Conservation (phyloP, 352 stramenopile species). For the Globisporangium echinulatum region DNA sequence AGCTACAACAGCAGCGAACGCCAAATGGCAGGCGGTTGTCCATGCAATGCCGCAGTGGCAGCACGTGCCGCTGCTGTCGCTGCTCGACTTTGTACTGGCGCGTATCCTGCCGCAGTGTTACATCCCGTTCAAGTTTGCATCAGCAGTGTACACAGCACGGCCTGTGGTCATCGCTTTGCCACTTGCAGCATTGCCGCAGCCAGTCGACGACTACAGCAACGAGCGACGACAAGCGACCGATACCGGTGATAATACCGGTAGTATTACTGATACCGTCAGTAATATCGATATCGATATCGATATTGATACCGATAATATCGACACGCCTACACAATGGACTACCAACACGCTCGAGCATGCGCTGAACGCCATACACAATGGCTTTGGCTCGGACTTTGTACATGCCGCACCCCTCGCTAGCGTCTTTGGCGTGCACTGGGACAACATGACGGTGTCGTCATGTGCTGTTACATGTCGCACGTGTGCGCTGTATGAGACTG, state of each 20-base stretch:
- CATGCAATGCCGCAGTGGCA: conserved; percentile 39
- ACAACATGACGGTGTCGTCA: conserved; percentile 37
- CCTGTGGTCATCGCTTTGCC: conserved; percentile 34
- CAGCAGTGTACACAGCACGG: conserved; percentile 43
- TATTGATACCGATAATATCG: no score
- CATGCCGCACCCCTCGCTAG: conserved; percentile 25
- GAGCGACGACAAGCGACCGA: neutral
- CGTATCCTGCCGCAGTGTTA: conserved; percentile 49
- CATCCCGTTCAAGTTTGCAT: conserved; percentile 54
- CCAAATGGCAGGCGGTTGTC: conserved; percentile 27
- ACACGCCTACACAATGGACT: no score
- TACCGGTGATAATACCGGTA: neutral
- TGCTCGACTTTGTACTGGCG: conserved; percentile 47
- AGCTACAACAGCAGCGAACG: neutral
- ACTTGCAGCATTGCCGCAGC: neutral
- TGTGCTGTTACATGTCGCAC: conserved; percentile 20
- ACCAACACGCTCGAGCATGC: neutral
- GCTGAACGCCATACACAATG: conserved; percentile 10
- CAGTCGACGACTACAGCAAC: conserved; percentile 2
- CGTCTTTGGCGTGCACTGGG: conserved; percentile 57
- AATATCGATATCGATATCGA: no score
- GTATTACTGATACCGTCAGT: no score
- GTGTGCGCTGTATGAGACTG: conserved; percentile 38
- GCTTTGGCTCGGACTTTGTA: conserved; percentile 10
- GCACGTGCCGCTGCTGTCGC: conserved; percentile 38